These are phyloP conservation scores for Aegilops longissima DNA, from an alignment of 176 grass and related monocot genomes.

Conservation along the genomic window DNA sequence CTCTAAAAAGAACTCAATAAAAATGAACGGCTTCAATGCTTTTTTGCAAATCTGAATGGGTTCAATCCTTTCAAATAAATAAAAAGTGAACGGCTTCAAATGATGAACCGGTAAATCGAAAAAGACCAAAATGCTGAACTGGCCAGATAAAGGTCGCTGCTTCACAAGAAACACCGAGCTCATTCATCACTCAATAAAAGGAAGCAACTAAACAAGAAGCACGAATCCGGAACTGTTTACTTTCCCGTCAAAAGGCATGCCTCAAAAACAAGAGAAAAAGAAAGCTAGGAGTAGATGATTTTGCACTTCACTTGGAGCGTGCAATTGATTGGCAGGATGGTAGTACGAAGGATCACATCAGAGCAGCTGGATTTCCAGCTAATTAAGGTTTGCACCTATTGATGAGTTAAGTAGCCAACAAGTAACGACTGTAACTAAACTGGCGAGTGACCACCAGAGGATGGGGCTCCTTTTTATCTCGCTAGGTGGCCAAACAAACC, in stretches of 20 bases:
- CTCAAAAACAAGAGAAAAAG: no score
- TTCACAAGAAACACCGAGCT: not conserved
- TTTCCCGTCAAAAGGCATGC: no score
- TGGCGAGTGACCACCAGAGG: conserved; percentile 11
- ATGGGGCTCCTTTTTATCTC: not conserved
- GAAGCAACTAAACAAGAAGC: no score
- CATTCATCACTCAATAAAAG: no score
- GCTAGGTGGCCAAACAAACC: not conserved
- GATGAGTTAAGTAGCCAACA: not conserved
- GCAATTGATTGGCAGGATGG: not conserved
- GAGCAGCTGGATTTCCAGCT: not conserved
- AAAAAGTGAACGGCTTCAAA: no score
- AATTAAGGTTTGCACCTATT: not conserved
- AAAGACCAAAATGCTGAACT: not conserved
- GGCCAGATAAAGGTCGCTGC: not conserved
- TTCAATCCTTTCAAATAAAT: no score
- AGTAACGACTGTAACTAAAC: not conserved
- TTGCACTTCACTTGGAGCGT: not conserved
- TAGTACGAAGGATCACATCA: not conserved
- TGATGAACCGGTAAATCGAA: no score
- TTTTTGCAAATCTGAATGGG: no score
- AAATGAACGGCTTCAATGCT: no score
- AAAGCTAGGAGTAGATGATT: not conserved
- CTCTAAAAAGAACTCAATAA: no score
- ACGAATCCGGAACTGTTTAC: no score